Percentiles rank a stretch among this genome's conserved stretches.
These are phyloP conservation scores for Vitis hybrid DNA, from an alignment of 177 flowering plant genomes.

Conservation along the genomic window DNA sequence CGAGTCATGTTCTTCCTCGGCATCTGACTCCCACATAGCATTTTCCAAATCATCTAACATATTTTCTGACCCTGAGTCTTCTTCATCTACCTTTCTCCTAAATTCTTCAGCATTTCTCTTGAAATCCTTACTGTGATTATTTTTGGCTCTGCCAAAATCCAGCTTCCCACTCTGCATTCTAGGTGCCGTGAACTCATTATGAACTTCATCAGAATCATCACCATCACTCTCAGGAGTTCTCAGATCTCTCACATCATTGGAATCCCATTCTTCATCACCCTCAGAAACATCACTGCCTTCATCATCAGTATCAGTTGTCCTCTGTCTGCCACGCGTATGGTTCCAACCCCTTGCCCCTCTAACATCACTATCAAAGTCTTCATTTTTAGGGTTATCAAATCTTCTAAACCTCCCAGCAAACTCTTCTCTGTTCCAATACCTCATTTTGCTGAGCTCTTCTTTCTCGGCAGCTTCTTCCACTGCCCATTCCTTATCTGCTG, in stretches of 20 bases:
- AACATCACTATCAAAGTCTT: conserved; percentile 38
- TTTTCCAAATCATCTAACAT: conserved; percentile 42
- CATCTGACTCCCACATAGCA: conserved; percentile 42
- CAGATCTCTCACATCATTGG: conserved; percentile 23
- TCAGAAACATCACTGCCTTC: conserved; percentile 34
- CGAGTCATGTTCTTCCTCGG: conserved; percentile 23
- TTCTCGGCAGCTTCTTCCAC: conserved; percentile 86
- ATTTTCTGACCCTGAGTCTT: conserved; percentile 35
- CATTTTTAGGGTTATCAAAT: conserved; percentile 26
- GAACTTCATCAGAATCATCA: conserved; percentile 20
- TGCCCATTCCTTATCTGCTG: conserved; percentile 91
- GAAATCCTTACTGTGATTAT: conserved; percentile 4
- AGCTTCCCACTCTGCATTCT: conserved; percentile 18
- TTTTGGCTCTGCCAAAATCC: conserved; percentile 10
- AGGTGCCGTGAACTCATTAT: conserved; percentile 7
- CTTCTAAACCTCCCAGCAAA: conserved; percentile 52
- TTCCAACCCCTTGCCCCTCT: conserved; percentile 33
- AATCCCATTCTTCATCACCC: conserved; percentile 40
- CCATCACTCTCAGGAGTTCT: conserved; percentile 21
- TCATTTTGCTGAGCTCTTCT: conserved; percentile 62
- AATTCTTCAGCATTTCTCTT: conserved; percentile 17
- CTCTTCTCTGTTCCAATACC: conserved; percentile 77
- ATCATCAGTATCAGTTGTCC: conserved; percentile 23
- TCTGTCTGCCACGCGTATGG: conserved; percentile 24
- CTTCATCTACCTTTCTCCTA: conserved; percentile 7